Conservation (phyloP, 148 eudicot genomes). For the Vaccinium darrowii region DNA sequence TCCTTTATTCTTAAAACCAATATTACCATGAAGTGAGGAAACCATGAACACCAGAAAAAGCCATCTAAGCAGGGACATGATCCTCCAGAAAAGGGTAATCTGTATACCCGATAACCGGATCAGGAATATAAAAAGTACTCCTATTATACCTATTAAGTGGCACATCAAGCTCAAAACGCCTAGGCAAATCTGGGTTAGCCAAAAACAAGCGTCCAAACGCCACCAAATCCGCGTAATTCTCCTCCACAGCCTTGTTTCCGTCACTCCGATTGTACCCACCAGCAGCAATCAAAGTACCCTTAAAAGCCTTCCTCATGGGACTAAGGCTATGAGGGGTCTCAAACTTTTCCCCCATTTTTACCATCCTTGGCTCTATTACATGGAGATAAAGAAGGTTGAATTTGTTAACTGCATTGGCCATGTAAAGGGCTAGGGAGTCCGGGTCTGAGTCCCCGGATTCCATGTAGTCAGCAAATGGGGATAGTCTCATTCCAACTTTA, state of each 20-base stretch:
- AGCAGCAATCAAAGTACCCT: slow-evolving; percentile 30
- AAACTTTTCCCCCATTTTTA: not conserved
- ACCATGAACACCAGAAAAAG: not conserved
- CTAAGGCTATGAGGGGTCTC: slow-evolving; percentile 14
- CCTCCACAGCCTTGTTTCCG: slow-evolving; percentile 27
- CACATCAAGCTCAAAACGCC: slow-evolving; percentile 25
- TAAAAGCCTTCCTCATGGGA: slow-evolving; percentile 32
- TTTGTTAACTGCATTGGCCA: slow-evolving; percentile 28
- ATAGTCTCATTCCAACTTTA: slow-evolving; percentile 29
- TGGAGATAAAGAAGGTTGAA: slow-evolving; percentile 24
- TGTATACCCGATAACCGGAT: slow-evolving; percentile 33
- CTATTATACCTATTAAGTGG: slow-evolving; percentile 28
- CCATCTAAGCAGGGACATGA: not conserved
- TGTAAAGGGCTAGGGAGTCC: slow-evolving; percentile 10
- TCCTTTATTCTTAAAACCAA: not conserved
- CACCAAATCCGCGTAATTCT: slow-evolving; percentile 26
- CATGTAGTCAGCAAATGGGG: slow-evolving; percentile 10
- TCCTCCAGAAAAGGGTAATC: slow-evolving; percentile 35
- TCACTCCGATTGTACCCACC: slow-evolving; percentile 27
- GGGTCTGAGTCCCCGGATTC: slow-evolving; percentile 11
- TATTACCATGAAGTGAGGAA: not conserved
- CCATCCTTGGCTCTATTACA: slow-evolving; percentile 27
- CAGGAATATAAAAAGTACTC: slow-evolving; percentile 21
- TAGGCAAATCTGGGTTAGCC: slow-evolving; percentile 40
- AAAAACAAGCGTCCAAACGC: slow-evolving; percentile 37